These are phyloP conservation scores for Exophiala spinifera DNA, from an alignment of 2,329 filamentous ascomycete genomes.

Conservation along the genomic window DNA sequence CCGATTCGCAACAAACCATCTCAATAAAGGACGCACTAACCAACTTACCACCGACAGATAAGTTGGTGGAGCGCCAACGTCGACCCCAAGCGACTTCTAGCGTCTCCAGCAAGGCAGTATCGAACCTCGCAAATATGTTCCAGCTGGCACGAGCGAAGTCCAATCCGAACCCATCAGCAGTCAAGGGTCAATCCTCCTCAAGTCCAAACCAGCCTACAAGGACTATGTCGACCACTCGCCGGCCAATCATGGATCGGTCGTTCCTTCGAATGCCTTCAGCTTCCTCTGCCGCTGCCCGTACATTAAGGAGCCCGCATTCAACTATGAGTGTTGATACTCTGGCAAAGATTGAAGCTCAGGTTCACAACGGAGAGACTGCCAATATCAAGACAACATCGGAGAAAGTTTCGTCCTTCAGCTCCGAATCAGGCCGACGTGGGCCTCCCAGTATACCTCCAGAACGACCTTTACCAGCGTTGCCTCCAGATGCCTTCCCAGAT, in stretches of 20 bases:
- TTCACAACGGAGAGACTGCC: slow-evolving; percentile 2
- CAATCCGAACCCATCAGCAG: neutral
- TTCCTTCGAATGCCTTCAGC: slow-evolving; percentile 9
- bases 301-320: slow-evolving; percentile 3
- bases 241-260: neutral
- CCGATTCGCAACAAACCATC: slow-evolving; percentile 1
- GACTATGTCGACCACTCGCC: neutral
- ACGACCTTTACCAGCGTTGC: slow-evolving; percentile 21
- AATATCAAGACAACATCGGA: neutral
- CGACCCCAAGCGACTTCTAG: slow-evolving; percentile 4
- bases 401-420: neutral
- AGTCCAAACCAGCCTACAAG: neutral
- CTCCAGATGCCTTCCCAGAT: slow-evolving; percentile 4
- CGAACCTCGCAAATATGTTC: slow-evolving; percentile 5
- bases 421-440: slow-evolving; percentile 8
- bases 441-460: slow-evolving; percentile 21
- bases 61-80: neutral
- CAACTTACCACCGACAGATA: neutral
- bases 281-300: neutral
- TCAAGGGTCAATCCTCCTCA: neutral
- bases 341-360: slow-evolving; percentile 21
- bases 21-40: slow-evolving; percentile 6
- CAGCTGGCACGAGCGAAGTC: slow-evolving; percentile 1
- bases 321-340: slow-evolving; percentile 23
- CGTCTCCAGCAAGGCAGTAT: slow-evolving; percentile 9